Evolutionary conservation across 345 rosid species (phyloP), one percentile per base, ranked within the genome.

Genomic region (Draba incana): DNA sequence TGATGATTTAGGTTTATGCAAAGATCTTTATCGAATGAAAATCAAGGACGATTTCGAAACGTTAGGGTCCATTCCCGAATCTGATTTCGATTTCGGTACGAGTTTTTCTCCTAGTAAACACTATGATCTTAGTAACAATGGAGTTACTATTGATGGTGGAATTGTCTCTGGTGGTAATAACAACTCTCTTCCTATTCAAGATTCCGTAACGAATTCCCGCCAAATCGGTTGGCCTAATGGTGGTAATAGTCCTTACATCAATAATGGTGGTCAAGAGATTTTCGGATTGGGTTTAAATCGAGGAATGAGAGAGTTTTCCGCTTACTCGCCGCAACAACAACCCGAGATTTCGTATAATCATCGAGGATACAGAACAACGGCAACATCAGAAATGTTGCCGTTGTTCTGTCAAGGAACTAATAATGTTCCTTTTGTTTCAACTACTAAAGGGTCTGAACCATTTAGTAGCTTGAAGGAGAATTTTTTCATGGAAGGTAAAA

Each of bases 381-480:
- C 56, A 70, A 2, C 58, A 30, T 4, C 69, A 44, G 64, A 62
- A 1, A 61, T 57, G 48, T 69, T 35, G 15, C 74, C 79, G 31
- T 57, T 57, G 44, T 63, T 47, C 31, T 69, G 65, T 47, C 64
- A 74, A 60, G 62, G 65, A 35, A 35, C 61, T 7, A 31, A 4
- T 62, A 70, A 70, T 38, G 51, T 50, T 43, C 28, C 75, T 57
- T 39, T 33, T 4, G 30, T 20, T 30, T 44, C 77, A 4, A 24
- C 60, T 45, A 44, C 78, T 11, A 70, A 79, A 62, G 35, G 28
- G 20, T 59, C 60, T 14, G 77, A 75, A 14, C 67, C 64, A 47
- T 77, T 70, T 59, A 57, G 39, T 54, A 57, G 44, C 15, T 42
- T 14, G 3, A 75, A 80, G 33, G 85, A 79, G 30, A 66, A 75